Evolutionary conservation across 2,329 filamentous ascomycete species (phyloP), one percentile per base, ranked within the genome.

Genomic region (Ophiostoma montium): DNA sequence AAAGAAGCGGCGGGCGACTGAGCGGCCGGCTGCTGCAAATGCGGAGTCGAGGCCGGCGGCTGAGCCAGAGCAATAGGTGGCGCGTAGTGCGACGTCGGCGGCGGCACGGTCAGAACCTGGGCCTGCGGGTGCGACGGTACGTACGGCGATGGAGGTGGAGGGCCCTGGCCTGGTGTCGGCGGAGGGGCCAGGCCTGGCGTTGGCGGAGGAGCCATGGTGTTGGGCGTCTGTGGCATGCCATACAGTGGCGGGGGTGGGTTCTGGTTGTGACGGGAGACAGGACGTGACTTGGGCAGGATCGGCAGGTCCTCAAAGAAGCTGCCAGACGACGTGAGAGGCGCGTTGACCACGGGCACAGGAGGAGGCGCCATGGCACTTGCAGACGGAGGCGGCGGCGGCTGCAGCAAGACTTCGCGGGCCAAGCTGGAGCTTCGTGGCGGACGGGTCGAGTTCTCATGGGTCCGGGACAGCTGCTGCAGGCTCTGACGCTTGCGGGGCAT

Each of bases 281-380:
- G 75, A 23, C 81, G 75, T n/a, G 78, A 73, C 59, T 72, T 81
- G 4, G 75, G 64, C 2, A 72, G 63, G 47, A 82, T 63, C 1
- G 85, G 85, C 19, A 90, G 68, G 49, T 90, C 85, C 63, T 89
- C 85, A 56, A 88, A 90, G 61, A 90, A 90, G 56, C 74, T 78
- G 35, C 70, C 64, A 53, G 56, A 51, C 1, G 61, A 52, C 1
- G 60, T 59, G 1, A 58, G 52, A 15, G 58, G 54, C 5, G 48
- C 43, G 27, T 3, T 30, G 35, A 48, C 18, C 32, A 33, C 23
- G 3, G 50, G 12, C 6, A 16, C 45, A 1, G 52, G 19, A 10
- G 46, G 35, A 1, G 46, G 30, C 7, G 38, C 18, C 33, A 53
- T 67, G 64, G 18, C 57, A 59, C 31, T 62, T 57, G 21, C 66